phyloP scores from a whole-genome alignment of 1,139 yeast species.

The Candida labiduridarum region DNA sequence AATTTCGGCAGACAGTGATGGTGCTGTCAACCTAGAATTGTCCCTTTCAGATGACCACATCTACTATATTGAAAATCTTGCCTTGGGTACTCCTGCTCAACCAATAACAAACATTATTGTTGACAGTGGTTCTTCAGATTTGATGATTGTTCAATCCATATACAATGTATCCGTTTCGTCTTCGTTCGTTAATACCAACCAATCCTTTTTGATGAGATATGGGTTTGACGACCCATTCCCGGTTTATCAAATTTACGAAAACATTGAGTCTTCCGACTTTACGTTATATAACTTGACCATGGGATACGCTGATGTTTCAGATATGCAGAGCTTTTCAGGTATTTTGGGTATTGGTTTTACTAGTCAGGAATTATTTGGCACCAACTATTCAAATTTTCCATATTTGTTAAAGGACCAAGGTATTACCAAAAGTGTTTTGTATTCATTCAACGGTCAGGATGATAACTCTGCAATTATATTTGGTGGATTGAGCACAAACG shows the following conservation, averaged over 20 bases:
- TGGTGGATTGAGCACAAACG: constrained; percentile 25
- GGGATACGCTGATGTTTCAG: constrained; percentile 9
- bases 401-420: constrained; percentile 18
- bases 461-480: constrained; percentile 18
- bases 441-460: constrained; percentile 19
- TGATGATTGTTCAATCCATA: constrained; percentile 17
- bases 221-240: constrained; percentile 20
- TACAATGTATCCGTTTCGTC: constrained; percentile 16
- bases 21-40: constrained; percentile 2
- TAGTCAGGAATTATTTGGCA: constrained; percentile 16
- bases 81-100: constrained; percentile 22
- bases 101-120: constrained; percentile 16
- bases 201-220: constrained; percentile 14
- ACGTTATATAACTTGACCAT: constrained; percentile 10
- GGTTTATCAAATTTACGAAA: constrained; percentile 16
- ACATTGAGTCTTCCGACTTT: constrained; percentile 9
- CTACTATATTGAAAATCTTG: constrained; percentile 18
- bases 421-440: constrained; percentile 16
- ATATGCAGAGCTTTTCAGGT: constrained; percentile 14
- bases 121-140: constrained; percentile 28
- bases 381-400: constrained; percentile 19
- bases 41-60: constrained; percentile 8
- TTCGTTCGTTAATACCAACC: constrained; percentile 14
- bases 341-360: constrained; percentile 25
- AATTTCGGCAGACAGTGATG: neutral